Evolutionary conservation across 768 basidiomycete species (phyloP).

Genomic region (Dioszegia crocea): DNA sequence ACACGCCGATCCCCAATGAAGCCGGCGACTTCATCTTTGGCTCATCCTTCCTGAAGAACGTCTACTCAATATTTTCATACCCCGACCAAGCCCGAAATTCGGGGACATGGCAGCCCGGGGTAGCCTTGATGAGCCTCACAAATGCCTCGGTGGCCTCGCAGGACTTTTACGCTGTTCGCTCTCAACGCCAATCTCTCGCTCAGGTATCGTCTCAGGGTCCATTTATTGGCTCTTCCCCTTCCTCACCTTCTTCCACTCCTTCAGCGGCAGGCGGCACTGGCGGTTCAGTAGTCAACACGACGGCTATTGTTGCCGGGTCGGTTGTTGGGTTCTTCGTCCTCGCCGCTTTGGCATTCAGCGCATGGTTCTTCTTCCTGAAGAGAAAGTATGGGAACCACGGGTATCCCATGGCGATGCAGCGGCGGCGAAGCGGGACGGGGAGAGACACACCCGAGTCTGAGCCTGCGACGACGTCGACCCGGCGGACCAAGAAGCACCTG

Average conservation of each 20-base stretch:
- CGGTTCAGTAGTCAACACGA: constrained; percentile 22
- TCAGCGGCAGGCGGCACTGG: background rate
- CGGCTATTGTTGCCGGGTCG: constrained; percentile 35
- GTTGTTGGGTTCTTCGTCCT: constrained; percentile 44
- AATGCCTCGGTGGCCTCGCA: constrained; percentile 43
- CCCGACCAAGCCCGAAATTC: constrained; percentile 21
- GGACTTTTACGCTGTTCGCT: constrained; percentile 47
- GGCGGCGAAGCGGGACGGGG: constrained; percentile 20
- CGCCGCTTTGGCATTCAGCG: constrained; percentile 43
- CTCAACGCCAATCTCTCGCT: constrained; percentile 27
- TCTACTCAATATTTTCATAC: constrained; percentile 41
- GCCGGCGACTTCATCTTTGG: constrained; percentile 48
- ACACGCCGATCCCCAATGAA: constrained; percentile 29
- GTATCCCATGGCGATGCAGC: background rate
- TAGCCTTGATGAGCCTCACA: constrained; percentile 42
- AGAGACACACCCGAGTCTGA: constrained; percentile 1
- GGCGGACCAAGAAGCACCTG: constrained; percentile 35
- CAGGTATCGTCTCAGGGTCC: constrained; percentile 23
- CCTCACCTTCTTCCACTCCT: constrained; percentile 3
- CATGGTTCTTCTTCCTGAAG: constrained; percentile 49
- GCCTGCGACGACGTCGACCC: constrained; percentile 9
- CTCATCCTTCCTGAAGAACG: constrained; percentile 47
- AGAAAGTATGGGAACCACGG: constrained; percentile 35
- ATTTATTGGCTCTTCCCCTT: constrained; percentile 16
- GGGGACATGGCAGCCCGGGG: constrained; percentile 38